Evolutionary conservation across 768 basidiomycete genomes (phyloP).

Genomic region (Phlebiopsis flavidoalba): DNA sequence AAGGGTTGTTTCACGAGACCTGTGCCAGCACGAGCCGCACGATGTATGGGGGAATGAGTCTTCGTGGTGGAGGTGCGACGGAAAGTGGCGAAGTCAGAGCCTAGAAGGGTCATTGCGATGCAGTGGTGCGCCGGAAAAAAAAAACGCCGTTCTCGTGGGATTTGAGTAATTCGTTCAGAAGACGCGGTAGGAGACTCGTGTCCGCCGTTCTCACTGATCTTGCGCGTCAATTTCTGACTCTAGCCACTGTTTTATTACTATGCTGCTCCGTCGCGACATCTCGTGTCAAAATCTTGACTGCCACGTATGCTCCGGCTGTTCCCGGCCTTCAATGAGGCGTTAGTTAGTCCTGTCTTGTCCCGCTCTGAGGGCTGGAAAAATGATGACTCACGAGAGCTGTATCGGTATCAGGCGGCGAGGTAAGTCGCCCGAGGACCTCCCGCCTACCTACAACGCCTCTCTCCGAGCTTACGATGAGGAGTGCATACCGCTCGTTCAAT

Average conservation of each 20-base stretch:
- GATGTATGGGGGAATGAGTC: slow-evolving; percentile 11
- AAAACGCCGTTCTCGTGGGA: slow-evolving; percentile 6
- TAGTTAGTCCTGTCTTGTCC: no score
- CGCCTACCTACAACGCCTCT: no score
- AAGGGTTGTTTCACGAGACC: slow-evolving; percentile 10
- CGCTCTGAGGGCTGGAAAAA: no score
- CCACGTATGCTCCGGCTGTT: slow-evolving; percentile 12
- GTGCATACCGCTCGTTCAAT: no score
- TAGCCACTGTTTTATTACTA: background rate
- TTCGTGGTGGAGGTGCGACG: slow-evolving; percentile 18
- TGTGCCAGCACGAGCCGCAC: slow-evolving; percentile 14
- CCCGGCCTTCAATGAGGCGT: background rate
- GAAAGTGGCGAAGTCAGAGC: slow-evolving; percentile 18
- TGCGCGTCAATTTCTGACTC: slow-evolving; percentile 19
- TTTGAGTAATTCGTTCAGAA: slow-evolving; percentile 13
- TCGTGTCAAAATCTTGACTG: slow-evolving; percentile 19
- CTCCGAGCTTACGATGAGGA: no score
- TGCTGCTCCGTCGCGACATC: slow-evolving; percentile 16
- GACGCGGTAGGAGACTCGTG: slow-evolving; percentile 13
- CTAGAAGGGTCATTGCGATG: slow-evolving; percentile 15
- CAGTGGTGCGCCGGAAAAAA: slow-evolving; percentile 18
- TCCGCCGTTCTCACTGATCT: slow-evolving; percentile 8
- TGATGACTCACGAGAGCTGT: slow-evolving; percentile 7
- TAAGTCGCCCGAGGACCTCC: no score
- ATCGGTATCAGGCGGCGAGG: slow-evolving; percentile 10